phyloP scores from a whole-genome alignment of 768 basidiomycete genomes.

The Lactarius akahatsu region DNA sequence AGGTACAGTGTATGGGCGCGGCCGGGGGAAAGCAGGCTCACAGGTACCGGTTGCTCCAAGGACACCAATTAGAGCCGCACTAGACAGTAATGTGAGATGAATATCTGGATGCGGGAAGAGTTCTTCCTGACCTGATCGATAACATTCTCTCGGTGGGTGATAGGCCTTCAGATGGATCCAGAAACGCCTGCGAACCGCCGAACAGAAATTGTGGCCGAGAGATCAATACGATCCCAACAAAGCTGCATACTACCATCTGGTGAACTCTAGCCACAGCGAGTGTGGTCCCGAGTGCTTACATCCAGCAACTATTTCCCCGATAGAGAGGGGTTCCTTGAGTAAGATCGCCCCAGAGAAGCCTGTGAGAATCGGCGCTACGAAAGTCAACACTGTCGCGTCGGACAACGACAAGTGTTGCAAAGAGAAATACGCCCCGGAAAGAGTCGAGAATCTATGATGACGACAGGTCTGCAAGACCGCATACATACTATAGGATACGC shows the following conservation, averaged over 20 bases:
- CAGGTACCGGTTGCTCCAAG: constrained; percentile 66
- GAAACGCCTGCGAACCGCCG: constrained; percentile 36
- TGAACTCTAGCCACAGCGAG: neutral
- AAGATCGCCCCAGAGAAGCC: constrained; percentile 61
- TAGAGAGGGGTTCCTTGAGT: constrained; percentile 57
- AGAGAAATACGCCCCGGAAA: constrained; percentile 67
- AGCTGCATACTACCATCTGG: constrained; percentile 52
- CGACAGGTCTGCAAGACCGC: neutral
- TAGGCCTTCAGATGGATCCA: constrained; percentile 5
- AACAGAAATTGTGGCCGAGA: constrained; percentile 78
- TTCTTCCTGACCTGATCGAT: constrained; percentile 52
- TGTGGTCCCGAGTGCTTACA: constrained; percentile 34
- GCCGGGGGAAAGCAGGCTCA: constrained; percentile 38
- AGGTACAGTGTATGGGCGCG: neutral
- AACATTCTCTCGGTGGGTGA: constrained; percentile 45
- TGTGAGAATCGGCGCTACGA: constrained; percentile 67
- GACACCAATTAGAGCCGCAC: constrained; percentile 63
- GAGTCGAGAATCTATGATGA: constrained; percentile 59
- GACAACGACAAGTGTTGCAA: constrained; percentile 74
- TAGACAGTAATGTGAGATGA: constrained; percentile 31
- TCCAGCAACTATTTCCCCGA: constrained; percentile 55
- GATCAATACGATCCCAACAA: constrained; percentile 77
- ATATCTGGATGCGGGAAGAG: neutral
- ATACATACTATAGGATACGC: neutral
- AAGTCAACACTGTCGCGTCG: constrained; percentile 75